A percentile compares a stretch with the other conserved stretches of the same genome.
Conservation (phyloP, 2,329 filamentous ascomycete genomes). For the Fusarium multiceps region DNA sequence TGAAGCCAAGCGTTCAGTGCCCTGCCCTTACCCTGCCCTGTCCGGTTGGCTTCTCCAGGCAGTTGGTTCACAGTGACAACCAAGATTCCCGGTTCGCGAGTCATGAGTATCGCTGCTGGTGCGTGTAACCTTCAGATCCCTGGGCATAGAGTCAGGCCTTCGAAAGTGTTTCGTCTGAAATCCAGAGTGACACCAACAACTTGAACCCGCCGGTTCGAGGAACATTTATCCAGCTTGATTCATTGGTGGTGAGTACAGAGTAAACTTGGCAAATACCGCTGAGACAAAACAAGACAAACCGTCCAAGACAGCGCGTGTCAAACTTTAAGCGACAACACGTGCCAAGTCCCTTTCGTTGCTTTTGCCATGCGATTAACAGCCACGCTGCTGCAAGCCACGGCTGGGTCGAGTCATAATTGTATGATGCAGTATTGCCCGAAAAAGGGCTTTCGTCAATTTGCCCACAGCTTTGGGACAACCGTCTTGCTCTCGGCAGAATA, state of each 20-base stretch:
- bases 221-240: constrained; percentile 4
- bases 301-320: constrained; percentile 37
- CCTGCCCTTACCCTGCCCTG: constrained; percentile 32
- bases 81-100: constrained; percentile 33
- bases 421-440: constrained; percentile 21
- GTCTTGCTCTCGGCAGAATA: background rate
- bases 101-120: constrained; percentile 27
- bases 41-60: constrained; percentile 21
- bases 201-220: constrained; percentile 8
- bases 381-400: constrained; percentile 39
- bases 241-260: constrained; percentile 11
- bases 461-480: background rate
- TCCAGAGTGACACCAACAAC: background rate
- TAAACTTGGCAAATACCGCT: constrained; percentile 23
- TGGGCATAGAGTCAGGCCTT: constrained; percentile 4
- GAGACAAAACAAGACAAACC: constrained; percentile 37
- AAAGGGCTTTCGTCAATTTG: background rate
- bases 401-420: constrained; percentile 31
- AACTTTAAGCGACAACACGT: constrained; percentile 46
- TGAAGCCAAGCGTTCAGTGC: constrained; percentile 35
- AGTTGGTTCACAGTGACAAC: constrained; percentile 29
- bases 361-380: constrained; percentile 33
- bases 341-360: constrained; percentile 40
- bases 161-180: constrained; percentile 26
- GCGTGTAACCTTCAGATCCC: constrained; percentile 15